phyloP scores from a whole-genome alignment of 192 early-diverging fungal genomes.

The Gonapodya prolifera region DNA sequence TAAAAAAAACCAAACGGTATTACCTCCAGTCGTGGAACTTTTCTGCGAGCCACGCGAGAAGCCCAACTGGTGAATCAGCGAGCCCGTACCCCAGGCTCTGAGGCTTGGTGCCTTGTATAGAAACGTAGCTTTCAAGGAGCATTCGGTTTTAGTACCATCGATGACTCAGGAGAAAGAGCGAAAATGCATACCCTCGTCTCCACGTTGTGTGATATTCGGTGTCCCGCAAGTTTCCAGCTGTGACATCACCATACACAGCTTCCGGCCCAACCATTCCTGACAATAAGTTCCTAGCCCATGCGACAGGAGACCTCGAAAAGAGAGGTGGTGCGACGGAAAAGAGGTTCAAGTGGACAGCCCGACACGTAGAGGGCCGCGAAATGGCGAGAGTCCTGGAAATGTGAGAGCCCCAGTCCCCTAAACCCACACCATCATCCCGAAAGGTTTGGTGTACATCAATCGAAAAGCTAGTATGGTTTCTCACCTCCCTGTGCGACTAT shows the following conservation, averaged over 20 bases:
- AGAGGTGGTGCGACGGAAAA: neutral
- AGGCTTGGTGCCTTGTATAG: conserved; percentile 36
- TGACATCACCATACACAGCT: neutral
- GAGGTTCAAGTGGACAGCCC: conserved; percentile 22
- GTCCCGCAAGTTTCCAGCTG: neutral
- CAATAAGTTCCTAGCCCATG: neutral
- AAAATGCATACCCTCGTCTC: neutral
- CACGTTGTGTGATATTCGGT: neutral
- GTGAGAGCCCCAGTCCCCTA: conserved; percentile 39
- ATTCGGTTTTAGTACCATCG: neutral
- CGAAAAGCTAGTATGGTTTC: no score
- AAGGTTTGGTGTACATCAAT: no score
- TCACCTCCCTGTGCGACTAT: neutral
- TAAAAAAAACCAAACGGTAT: no score
- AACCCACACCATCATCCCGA: no score
- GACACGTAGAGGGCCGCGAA: conserved; percentile 21
- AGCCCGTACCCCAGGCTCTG: conserved; percentile 36
- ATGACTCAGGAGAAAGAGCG: neutral
- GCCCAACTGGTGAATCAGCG: conserved; percentile 23
- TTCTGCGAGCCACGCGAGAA: conserved; percentile 38
- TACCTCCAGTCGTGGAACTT: conserved; percentile 27
- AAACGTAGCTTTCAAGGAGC: neutral
- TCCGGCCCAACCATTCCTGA: neutral
- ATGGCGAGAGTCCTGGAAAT: conserved; percentile 27
- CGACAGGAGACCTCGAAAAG: neutral